phyloP scores from a whole-genome alignment of 257 asterid genomes.

The Cordia subcordata region DNA sequence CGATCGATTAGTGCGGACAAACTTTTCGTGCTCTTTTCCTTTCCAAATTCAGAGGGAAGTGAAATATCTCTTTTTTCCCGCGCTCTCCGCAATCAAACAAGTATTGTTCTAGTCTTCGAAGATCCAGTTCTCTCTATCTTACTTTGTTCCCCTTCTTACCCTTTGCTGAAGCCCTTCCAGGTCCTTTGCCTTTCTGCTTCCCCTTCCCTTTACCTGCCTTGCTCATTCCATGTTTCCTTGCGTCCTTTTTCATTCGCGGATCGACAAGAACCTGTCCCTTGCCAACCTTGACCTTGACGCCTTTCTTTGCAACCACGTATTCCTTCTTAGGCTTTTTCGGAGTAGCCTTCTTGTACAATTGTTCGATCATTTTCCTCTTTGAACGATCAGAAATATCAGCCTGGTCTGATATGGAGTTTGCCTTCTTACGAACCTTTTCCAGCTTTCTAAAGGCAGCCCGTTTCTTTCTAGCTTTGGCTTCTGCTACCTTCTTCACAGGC shows the following conservation, averaged over 20 bases:
- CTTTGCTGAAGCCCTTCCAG: constrained; percentile 21
- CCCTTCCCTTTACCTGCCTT: constrained; percentile 59
- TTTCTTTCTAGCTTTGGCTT: constrained; percentile 91
- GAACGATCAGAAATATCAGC: constrained; percentile 73
- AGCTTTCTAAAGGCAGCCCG: constrained; percentile 53
- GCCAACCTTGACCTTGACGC: constrained; percentile 76
- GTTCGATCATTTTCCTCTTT: constrained; percentile 77
- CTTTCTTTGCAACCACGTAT: constrained; percentile 90
- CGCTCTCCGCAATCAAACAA: too few relatives aligned
- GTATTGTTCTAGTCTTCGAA: too few relatives aligned
- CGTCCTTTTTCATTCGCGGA: constrained; percentile 80
- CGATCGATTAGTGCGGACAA: too few relatives aligned
- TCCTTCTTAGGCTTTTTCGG: constrained; percentile 65
- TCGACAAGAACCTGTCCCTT: constrained; percentile 92
- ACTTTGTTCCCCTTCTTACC: constrained; percentile 14
- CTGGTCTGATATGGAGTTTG: constrained; percentile 76
- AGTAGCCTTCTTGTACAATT: constrained; percentile 66
- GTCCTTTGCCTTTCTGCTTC: constrained; percentile 54
- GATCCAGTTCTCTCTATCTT: too few relatives aligned
- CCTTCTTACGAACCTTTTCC: constrained; percentile 84
- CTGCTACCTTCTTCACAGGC: constrained; percentile 92
- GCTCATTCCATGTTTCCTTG: constrained; percentile 49
- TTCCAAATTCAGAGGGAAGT: background rate
- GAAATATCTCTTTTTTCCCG: too few relatives aligned
- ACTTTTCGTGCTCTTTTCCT: background rate